Base-by-base conservation (phyloP, 2,329 filamentous ascomycete species). In the Pseudogymnoascus sp. region DNA sequence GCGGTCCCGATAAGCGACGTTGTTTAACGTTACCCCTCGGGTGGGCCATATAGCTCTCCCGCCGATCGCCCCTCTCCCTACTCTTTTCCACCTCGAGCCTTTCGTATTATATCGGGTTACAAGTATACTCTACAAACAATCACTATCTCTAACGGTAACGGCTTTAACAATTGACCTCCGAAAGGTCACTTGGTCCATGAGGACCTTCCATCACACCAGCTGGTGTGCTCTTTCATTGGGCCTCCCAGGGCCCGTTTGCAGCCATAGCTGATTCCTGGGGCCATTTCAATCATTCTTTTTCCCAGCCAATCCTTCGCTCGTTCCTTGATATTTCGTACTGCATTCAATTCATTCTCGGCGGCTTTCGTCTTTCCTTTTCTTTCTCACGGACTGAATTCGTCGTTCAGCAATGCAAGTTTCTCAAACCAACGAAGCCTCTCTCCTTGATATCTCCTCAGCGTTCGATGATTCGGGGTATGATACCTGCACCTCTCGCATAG, bases 61-160 rank as follows among this genome's bases (percentile, higher is more conserved):
- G 50, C 50, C 4, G 10, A 9, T 35, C 21, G 50, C 13, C 38
- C 3, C 23, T n/a, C 10, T 5, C n/a, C 33, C n/a, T 15, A 13
- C 50, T 56, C 50, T 17, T 56, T 56, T 56, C 26, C 50, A 56
- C 50, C 50, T 56, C 50, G 50, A 56, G 50, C 50, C 50, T 56
- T 56, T 56, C 50, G 50, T 56, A 56, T 5, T 56, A 56, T 56
- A 21, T 33, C 11, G 11, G 50, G 50, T 21, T 56, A 35, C 29
- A 56, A 56, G 50, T 56, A 56, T 56, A 56, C 50, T 33, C 17
- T 21, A 56, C 15, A 21, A 53, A 53, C 50, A 56, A 33, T 56
- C 50, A 56, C 50, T 56, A 56, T 56, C 50, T 33, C 50, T 56
- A 56, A 56, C 50, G 29, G 50, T 56, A 56, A 56, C 50, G n/a